Evolutionary conservation across 805 yeast species (phyloP).

Genomic region (Yamadazyma endophytica): DNA sequence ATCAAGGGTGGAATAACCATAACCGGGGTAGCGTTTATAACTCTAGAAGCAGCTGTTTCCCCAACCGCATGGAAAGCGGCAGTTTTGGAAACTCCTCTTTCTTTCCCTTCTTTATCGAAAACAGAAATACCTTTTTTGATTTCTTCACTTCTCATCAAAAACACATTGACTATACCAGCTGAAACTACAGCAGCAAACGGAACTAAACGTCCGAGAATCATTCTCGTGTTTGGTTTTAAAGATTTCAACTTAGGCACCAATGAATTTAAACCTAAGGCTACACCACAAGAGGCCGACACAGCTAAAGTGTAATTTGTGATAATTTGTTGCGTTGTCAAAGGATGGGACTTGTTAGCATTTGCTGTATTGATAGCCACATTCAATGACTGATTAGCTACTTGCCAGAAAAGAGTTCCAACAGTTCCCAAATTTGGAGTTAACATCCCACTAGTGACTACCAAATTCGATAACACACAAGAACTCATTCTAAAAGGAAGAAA

Average conservation of each 20-base stretch:
- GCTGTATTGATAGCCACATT: conserved; percentile 97
- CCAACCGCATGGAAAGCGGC: conserved; percentile 95
- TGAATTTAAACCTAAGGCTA: conserved; percentile 89
- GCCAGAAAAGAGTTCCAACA: conserved; percentile 94
- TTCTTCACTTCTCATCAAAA: conserved; percentile 94
- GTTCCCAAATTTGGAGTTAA: conserved; percentile 89
- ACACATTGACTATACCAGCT: conserved; percentile 96
- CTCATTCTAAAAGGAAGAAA: conserved; percentile 96
- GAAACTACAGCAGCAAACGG: conserved; percentile 99
- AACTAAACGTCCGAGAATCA: conserved; percentile 78
- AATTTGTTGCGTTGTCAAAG: conserved; percentile 74
- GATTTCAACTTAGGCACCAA: conserved; percentile 80
- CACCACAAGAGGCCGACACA: conserved; percentile 91
- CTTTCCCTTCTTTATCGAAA: conserved; percentile 58
- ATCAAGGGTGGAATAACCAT: conserved; percentile 95
- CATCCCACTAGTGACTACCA: conserved; percentile 97
- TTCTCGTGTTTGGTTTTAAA: conserved; percentile 64
- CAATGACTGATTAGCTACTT: conserved; percentile 92
- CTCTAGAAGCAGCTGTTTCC: conserved; percentile 93
- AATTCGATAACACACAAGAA: conserved; percentile 85
- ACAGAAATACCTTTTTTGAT: conserved; percentile 79
- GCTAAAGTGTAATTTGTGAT: conserved; percentile 79
- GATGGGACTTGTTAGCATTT: conserved; percentile 93
- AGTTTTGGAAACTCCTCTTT: conserved; percentile 63
- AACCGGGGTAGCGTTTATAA: conserved; percentile 93